Percentiles rank a stretch among this genome's conserved stretches.
These are phyloP conservation scores for Entoloma clypeatum DNA, from an alignment of 1,284 basidiomycete genomes.

Conservation along the genomic window DNA sequence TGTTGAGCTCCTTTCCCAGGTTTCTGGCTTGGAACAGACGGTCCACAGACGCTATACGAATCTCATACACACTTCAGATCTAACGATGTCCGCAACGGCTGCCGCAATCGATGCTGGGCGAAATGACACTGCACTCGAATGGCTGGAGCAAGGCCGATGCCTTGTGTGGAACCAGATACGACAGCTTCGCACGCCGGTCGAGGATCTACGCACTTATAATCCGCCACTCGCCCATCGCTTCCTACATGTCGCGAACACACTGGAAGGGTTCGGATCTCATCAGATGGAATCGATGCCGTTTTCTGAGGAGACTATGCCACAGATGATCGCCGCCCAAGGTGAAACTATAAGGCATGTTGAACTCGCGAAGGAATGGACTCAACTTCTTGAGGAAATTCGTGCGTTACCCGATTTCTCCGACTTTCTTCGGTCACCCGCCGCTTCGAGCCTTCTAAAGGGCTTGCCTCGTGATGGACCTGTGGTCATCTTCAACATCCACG, in stretches of 20 bases:
- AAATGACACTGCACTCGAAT: neutral
- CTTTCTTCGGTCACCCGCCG: constrained; percentile 17
- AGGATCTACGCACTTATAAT: neutral
- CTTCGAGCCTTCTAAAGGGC: constrained; percentile 9
- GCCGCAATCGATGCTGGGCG: neutral
- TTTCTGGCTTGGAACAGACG: neutral
- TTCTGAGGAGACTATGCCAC: neutral
- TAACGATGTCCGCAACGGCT: constrained; percentile 2
- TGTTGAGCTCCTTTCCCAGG: neutral
- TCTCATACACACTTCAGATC: neutral
- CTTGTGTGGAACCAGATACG: constrained; percentile 5
- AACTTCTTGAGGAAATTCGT: constrained; percentile 13
- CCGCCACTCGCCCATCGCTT: constrained; percentile 3
- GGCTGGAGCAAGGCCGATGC: constrained; percentile 3
- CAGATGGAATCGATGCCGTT: no score
- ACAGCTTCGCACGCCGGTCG: neutral
- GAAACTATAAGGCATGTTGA: neutral
- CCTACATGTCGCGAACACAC: neutral
- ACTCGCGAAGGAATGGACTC: constrained; percentile 7
- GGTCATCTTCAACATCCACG: constrained; percentile 15
- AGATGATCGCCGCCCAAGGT: neutral
- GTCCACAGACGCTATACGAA: neutral
- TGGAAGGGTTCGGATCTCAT: neutral
- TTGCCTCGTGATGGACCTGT: constrained; percentile 16
- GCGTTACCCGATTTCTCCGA: constrained; percentile 12